Base-by-base conservation (phyloP, 768 basidiomycete species). In the Goffeauzyma gilvescens region DNA sequence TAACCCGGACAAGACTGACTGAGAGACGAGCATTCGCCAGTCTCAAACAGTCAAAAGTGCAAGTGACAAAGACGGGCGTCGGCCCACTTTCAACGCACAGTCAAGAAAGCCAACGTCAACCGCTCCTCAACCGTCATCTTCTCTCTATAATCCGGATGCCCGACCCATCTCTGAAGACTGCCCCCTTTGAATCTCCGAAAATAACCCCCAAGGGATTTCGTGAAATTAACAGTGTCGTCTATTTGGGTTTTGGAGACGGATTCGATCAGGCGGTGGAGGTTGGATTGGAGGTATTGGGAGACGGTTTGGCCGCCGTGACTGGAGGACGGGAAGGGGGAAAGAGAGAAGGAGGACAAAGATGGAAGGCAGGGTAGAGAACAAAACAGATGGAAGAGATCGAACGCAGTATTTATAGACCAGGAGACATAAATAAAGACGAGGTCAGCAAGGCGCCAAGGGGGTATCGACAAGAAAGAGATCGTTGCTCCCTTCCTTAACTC, bases 241-340 rank as follows among this genome's bases (percentile, higher is more conserved):
- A 87, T 76, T 20, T 74, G 69, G 1, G 69, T 61, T 55, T 79
- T 79, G 54, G 80, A 55, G 5, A 75, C 81, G 5, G 75, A 75
- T 62, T 90, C 85, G 46, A 90, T 79, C 39, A 86, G 66, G 1
- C 76, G 76, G 53, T 89, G 85, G 9, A 90, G 65, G 59, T 90
- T 79, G 50, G 87, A 78, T 15, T 79, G 75, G 23, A 87, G 69
- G 60, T 76, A 87, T 46, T 82, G 75, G 2, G 86, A 79, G 14
- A 89, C 85, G 8, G 78, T 78, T n/a, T 78, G 78, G 7, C 87
- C 87, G 6, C 87, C 87, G 55, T 93, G 87, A 6, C 83, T 86
- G 45, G n/a, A 7, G 22, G 27, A 13, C 22, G 17, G 30, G 20
- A 41, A 10, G 22, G 43, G 18, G 22, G 6, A 21, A 13, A 5